These are phyloP conservation scores for Thymus quinquecostatus DNA, from an alignment of 257 asterid species.

Conservation along the genomic window DNA sequence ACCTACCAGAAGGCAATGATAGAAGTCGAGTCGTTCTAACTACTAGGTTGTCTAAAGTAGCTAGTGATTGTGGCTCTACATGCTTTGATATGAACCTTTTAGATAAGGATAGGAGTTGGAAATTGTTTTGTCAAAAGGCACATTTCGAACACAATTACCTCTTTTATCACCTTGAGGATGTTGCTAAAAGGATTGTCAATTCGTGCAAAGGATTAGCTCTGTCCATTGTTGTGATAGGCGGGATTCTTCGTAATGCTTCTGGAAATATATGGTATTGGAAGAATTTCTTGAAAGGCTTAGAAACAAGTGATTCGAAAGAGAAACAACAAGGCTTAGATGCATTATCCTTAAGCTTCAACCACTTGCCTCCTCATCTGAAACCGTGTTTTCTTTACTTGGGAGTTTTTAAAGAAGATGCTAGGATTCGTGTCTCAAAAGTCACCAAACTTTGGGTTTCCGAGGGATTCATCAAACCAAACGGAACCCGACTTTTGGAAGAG, in stretches of 20 bases:
- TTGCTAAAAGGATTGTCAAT: not conserved
- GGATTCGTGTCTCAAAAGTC: not conserved
- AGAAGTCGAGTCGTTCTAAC: no score
- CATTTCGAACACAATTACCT: not conserved
- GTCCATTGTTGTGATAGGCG: slow-evolving; percentile 1
- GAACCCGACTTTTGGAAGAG: not conserved
- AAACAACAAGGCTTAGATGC: no score
- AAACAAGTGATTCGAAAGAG: no score
- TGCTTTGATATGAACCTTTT: not conserved
- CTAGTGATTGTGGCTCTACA: not conserved
- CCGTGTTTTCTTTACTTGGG: not conserved
- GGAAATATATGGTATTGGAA: not conserved
- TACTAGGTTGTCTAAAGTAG: not conserved
- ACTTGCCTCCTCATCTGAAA: no score
- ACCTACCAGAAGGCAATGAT: no score
- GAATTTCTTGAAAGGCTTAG: no score
- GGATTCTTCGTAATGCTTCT: not conserved
- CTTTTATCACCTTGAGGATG: not conserved
- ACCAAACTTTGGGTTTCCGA: not conserved
- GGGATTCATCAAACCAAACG: not conserved
- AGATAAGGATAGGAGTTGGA: not conserved
- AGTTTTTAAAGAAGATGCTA: not conserved
- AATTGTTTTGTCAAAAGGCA: not conserved
- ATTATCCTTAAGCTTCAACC: no score
- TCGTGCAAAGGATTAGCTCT: slow-evolving; percentile 1